A percentile compares a stretch with the other conserved stretches of the same genome.
phyloP scores from a whole-genome alignment of 805 yeast genomes.

The Suhomyces pyralidae region DNA sequence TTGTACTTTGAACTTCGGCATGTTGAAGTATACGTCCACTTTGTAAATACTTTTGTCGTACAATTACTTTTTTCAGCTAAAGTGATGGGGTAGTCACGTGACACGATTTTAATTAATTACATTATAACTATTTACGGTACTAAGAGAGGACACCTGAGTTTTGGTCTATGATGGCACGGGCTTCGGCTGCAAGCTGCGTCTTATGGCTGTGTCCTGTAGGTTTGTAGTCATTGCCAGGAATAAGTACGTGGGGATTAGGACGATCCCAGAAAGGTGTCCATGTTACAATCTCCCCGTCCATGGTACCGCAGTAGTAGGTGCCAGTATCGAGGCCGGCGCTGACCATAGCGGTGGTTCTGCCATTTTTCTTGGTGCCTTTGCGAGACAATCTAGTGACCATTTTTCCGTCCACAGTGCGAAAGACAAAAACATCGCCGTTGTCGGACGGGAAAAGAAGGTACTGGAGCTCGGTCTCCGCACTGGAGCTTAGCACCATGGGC shows the following conservation, averaged over 20 bases:
- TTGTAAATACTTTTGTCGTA: neutral
- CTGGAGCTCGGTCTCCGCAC: slow-evolving; percentile 52
- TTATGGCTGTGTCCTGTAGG: neutral
- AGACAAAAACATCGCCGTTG: slow-evolving; percentile 65
- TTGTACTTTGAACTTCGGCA: slow-evolving; percentile 24
- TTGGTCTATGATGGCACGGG: slow-evolving; percentile 4
- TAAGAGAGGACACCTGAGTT: neutral
- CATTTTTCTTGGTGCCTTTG: slow-evolving; percentile 36
- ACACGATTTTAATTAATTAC: neutral
- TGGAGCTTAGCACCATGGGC: slow-evolving; percentile 52
- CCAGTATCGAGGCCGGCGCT: slow-evolving; percentile 44
- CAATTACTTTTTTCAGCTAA: neutral
- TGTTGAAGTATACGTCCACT: neutral
- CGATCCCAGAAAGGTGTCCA: slow-evolving; percentile 42
- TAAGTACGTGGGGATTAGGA: slow-evolving; percentile 2
- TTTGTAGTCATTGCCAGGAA: neutral
- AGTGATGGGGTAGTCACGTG: neutral
- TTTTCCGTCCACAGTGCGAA: slow-evolving; percentile 59
- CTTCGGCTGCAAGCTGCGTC: slow-evolving; percentile 8
- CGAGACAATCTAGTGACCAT: slow-evolving; percentile 55
- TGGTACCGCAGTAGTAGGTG: slow-evolving; percentile 57
- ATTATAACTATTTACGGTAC: neutral
- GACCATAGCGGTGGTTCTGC: slow-evolving; percentile 52
- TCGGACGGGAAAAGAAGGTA: slow-evolving; percentile 72
- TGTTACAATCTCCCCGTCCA: slow-evolving; percentile 60